These are phyloP conservation scores for Typha latifolia DNA, from an alignment of 176 grass and related monocot genomes.

Conservation along the genomic window DNA sequence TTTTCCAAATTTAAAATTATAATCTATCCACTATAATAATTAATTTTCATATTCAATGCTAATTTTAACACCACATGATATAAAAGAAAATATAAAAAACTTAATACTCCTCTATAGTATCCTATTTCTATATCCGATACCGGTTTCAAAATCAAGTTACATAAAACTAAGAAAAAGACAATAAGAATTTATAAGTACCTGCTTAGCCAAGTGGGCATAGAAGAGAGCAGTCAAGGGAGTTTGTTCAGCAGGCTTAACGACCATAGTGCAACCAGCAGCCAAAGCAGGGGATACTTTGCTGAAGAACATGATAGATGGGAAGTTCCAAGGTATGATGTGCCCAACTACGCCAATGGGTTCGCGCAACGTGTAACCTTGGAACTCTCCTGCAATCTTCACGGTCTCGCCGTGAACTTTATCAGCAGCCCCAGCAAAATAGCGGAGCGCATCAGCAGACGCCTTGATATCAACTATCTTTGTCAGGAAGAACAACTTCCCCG, in stretches of 20 bases:
- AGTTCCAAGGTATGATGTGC: conserved; percentile 54
- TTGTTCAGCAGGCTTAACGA: conserved; percentile 53
- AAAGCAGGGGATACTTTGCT: conserved; percentile 36
- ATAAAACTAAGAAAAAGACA: too few relatives aligned
- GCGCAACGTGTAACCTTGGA: conserved; percentile 37
- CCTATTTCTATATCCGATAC: too few relatives aligned
- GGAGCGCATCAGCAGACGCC: not conserved
- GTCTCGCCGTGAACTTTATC: conserved; percentile 21
- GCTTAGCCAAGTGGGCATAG: conserved; percentile 29
- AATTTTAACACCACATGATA: too few relatives aligned
- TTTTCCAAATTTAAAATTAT: too few relatives aligned
- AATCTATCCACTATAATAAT: too few relatives aligned
- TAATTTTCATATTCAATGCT: too few relatives aligned
- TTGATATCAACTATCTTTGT: conserved; percentile 27
- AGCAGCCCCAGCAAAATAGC: conserved; percentile 5
- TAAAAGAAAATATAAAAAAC: too few relatives aligned
- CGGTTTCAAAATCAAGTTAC: too few relatives aligned
- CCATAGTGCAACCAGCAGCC: conserved; percentile 43
- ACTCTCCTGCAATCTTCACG: conserved; percentile 10
- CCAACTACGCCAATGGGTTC: conserved; percentile 45
- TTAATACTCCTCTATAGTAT: too few relatives aligned
- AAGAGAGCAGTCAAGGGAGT: conserved; percentile 37
- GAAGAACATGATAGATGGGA: conserved; percentile 40
- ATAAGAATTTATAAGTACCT: too few relatives aligned
- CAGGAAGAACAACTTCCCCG: conserved; percentile 34